A percentile compares a stretch with the other conserved stretches of the same genome.
These are phyloP conservation scores for Aspergillus coremiiformis DNA, from an alignment of 495 filamentous ascomycete species.

Conservation along the genomic window DNA sequence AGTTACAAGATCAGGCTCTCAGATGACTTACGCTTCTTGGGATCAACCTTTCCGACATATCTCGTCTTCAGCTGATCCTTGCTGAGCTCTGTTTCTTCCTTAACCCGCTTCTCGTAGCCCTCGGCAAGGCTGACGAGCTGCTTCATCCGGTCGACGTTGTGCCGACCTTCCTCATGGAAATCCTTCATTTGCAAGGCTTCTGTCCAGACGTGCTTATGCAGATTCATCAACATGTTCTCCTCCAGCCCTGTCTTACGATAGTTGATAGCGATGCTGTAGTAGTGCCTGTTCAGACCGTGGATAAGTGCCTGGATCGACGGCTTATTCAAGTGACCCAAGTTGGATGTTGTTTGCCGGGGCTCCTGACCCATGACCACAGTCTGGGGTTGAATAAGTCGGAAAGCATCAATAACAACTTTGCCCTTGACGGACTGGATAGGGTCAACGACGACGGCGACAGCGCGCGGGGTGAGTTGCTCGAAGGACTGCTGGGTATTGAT, in stretches of 20 bases:
- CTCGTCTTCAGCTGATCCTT: slow-evolving; percentile 98
- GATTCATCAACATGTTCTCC: slow-evolving; percentile 99
- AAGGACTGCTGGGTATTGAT: slow-evolving; percentile 99
- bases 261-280: slow-evolving; percentile 97
- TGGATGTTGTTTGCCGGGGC: slow-evolving; percentile 95
- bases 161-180: slow-evolving; percentile 73
- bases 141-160: slow-evolving; percentile 80
- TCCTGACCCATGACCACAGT: slow-evolving; percentile 98
- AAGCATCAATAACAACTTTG: slow-evolving; percentile 98
- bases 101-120: slow-evolving; percentile 96
- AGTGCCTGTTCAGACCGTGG: slow-evolving; percentile 94
- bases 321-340: slow-evolving; percentile 96
- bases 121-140: slow-evolving; percentile 83
- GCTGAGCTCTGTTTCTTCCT: slow-evolving; percentile 92
- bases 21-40: slow-evolving; percentile 79
- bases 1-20: not conserved
- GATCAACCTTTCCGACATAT: slow-evolving; percentile 97
- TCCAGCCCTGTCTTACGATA: slow-evolving; percentile 96
- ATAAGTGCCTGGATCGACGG: slow-evolving; percentile 99
- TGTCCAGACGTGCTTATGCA: slow-evolving; percentile 99
- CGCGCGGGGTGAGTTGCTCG: slow-evolving; percentile 91
- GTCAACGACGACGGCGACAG: slow-evolving; percentile 95
- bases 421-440: slow-evolving; percentile 99
- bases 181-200: slow-evolving; percentile 96
- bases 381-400: slow-evolving; percentile 97